Evolutionary conservation across 1,139 yeast genomes (phyloP).

Genomic region (Pneumocystis carinii): DNA sequence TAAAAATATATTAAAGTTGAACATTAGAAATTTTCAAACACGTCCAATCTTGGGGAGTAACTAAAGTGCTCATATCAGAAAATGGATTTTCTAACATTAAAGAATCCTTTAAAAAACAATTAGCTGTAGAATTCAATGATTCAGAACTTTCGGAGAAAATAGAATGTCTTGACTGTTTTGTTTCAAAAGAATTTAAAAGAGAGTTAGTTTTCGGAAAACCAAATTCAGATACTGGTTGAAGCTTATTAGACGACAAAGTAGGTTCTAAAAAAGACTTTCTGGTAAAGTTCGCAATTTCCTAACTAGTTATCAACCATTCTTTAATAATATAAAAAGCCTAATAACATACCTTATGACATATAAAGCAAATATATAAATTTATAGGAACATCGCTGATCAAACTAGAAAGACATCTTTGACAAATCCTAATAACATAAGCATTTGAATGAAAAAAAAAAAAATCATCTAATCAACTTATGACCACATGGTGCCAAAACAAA

Average conservation of each 20-base stretch:
- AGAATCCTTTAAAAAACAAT: not conserved
- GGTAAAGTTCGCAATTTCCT: not conserved
- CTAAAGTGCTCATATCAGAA: not conserved
- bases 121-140: not conserved
- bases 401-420: not conserved
- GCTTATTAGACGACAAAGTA: not conserved
- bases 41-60: constrained; percentile 3
- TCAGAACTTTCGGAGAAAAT: not conserved
- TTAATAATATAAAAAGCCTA: not conserved
- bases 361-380: not conserved
- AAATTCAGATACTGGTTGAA: not conserved
- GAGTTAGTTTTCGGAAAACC: not conserved
- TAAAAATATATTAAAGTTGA: not conserved
- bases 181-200: not conserved
- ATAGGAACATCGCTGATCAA: not conserved
- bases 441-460: not conserved
- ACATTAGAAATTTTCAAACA: constrained; percentile 9
- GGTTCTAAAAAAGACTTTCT: not conserved
- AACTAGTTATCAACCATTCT: not conserved
- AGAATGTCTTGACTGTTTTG: not conserved
- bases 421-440: not conserved
- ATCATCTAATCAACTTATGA: not conserved
- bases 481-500: not conserved
- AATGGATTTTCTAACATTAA: not conserved
- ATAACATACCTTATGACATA: not conserved